Conservation (phyloP, 1,284 basidiomycete species). For the Calocybe gambosa region DNA sequence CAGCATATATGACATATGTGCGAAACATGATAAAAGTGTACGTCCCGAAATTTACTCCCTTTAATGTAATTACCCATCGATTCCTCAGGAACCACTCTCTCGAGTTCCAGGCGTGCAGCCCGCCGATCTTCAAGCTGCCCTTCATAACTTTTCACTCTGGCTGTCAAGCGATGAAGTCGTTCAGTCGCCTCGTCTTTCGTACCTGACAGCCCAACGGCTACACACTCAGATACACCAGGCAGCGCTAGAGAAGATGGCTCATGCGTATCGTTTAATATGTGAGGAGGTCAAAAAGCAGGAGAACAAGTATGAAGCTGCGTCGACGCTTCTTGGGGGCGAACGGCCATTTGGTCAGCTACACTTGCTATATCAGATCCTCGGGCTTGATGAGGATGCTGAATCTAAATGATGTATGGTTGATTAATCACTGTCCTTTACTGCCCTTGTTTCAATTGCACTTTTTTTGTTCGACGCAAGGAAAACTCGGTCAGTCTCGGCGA, state of each 20-base stretch:
- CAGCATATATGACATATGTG: conserved; percentile 55
- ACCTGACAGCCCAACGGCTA: conserved; percentile 63
- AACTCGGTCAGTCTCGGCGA: not conserved
- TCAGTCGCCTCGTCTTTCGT: conserved; percentile 71
- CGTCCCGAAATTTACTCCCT: conserved; percentile 20
- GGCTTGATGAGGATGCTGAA: conserved; percentile 40
- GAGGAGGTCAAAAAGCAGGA: conserved; percentile 66
- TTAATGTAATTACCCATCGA: not conserved
- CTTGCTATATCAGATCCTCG: conserved; percentile 70
- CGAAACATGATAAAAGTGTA: conserved; percentile 49
- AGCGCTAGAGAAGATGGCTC: conserved; percentile 62
- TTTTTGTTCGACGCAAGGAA: too few relatives aligned
- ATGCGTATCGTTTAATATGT: conserved; percentile 67
- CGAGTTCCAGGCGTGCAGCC: conserved; percentile 54
- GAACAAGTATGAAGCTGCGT: conserved; percentile 83
- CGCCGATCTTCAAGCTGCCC: conserved; percentile 43
- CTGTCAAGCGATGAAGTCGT: conserved; percentile 66
- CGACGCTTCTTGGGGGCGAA: conserved; percentile 81
- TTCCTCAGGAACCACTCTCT: conserved; percentile 63
- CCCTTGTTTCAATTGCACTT: not conserved
- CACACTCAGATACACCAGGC: conserved; percentile 69
- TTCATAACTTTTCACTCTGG: conserved; percentile 62
- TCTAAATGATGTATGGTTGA: not conserved
- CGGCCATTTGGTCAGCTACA: conserved; percentile 74
- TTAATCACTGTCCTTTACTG: not conserved